A percentile compares a stretch with the other conserved stretches of the same genome.
Evolutionary conservation across 331 rosid species (phyloP).

Genomic region (Cydonia oblonga): DNA sequence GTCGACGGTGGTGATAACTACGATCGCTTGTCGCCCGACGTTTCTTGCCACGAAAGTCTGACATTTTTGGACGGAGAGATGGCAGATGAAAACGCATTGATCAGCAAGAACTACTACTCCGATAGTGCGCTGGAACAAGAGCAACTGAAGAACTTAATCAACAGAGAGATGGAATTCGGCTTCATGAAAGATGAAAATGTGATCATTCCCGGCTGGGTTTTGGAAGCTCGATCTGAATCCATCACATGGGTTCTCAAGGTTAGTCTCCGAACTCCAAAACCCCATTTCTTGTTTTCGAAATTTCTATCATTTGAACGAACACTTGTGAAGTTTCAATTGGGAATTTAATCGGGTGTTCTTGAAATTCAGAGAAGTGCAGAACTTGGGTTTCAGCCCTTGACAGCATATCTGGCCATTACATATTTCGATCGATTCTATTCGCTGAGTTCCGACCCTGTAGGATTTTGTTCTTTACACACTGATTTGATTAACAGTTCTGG

Average conservation of each 20-base stretch:
- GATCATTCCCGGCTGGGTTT: constrained; percentile 21
- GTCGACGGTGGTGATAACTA: constrained; percentile 15
- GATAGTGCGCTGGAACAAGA: no score
- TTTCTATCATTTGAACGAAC: neutral
- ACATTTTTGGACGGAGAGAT: no score
- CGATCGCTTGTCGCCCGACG: constrained; percentile 15
- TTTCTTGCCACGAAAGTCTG: constrained; percentile 36
- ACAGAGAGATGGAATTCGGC: no score
- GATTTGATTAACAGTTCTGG: no score
- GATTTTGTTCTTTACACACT: no score
- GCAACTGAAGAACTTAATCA: no score
- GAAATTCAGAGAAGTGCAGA: constrained; percentile 44
- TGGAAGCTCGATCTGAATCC: constrained; percentile 50
- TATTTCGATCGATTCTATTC: constrained; percentile 69
- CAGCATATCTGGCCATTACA: constrained; percentile 50
- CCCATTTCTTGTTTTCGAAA: constrained; percentile 2
- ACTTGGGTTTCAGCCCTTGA: constrained; percentile 56
- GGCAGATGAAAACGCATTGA: constrained; percentile 13
- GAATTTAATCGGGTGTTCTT: no score
- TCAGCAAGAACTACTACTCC: no score
- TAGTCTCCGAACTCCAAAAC: constrained; percentile 15
- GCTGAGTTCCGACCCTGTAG: constrained; percentile 42
- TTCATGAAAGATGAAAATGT: no score
- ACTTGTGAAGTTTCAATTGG: no score
- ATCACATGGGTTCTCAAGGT: constrained; percentile 70